Conservation (phyloP, 805 yeast species). For the Monosporozyma aquatica region DNA sequence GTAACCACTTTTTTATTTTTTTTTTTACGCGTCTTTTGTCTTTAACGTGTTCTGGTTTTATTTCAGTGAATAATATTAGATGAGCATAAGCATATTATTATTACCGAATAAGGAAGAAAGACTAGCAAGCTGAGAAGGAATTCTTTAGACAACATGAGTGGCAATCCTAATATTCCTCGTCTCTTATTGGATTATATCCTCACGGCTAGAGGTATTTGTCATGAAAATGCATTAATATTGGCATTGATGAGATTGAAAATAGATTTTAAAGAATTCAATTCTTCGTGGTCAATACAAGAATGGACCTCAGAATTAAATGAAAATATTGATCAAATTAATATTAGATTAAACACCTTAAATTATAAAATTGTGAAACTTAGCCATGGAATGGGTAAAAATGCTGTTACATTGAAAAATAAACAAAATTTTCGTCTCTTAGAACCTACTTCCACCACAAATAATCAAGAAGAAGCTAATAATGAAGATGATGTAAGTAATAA, state of each 20-base stretch:
- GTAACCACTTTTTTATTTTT: too few species aligned
- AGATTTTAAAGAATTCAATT: conserved; percentile 1
- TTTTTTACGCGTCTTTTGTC: too few species aligned
- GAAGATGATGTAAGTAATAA: not conserved
- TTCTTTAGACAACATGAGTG: too few species aligned
- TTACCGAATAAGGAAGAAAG: too few species aligned
- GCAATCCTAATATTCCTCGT: not conserved
- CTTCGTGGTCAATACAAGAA: conserved; percentile 4
- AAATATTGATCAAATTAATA: conserved; percentile 15
- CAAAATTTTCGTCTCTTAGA: not conserved
- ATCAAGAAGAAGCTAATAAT: not conserved
- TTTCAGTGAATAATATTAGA: too few species aligned
- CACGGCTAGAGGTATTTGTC: conserved; percentile 16
- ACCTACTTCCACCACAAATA: not conserved
- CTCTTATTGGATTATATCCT: conserved; percentile 1
- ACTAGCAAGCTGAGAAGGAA: too few species aligned
- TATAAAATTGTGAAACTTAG: conserved; percentile 17
- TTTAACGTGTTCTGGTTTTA: too few species aligned
- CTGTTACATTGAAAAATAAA: conserved; percentile 8
- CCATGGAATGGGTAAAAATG: conserved; percentile 20
- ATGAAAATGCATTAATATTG: conserved; percentile 16
- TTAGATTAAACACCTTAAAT: conserved; percentile 16
- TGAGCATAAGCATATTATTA: too few species aligned
- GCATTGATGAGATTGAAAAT: conserved; percentile 12
- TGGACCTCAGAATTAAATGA: conserved; percentile 10